Conservation (phyloP, 768 basidiomycete species). For the Cystofilobasidium capitatum region DNA sequence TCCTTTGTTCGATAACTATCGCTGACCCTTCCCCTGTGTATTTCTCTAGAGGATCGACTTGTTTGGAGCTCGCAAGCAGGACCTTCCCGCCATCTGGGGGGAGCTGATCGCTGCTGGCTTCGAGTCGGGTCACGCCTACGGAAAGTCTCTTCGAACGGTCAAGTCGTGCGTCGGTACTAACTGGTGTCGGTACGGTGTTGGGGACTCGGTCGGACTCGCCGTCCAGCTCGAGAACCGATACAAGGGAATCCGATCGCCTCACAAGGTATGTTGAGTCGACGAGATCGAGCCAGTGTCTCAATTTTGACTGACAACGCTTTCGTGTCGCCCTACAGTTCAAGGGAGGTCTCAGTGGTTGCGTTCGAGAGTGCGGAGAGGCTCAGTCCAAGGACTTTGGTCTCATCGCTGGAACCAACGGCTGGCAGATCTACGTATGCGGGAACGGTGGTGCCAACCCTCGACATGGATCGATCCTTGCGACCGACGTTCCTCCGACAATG, state of each 20-base stretch:
- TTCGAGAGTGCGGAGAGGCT: slow-evolving; percentile 65
- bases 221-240: slow-evolving; percentile 63
- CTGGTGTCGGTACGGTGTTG: slow-evolving; percentile 57
- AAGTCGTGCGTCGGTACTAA: slow-evolving; percentile 67
- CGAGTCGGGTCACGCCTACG: slow-evolving; percentile 68
- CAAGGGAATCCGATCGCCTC: slow-evolving; percentile 46
- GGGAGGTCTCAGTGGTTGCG: slow-evolving; percentile 65
- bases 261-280: slow-evolving; percentile 19
- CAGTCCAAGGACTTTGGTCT: slow-evolving; percentile 66
- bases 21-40: background rate
- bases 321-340: slow-evolving; percentile 52
- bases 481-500: slow-evolving; percentile 57
- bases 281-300: no score
- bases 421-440: slow-evolving; percentile 64
- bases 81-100: slow-evolving; percentile 58
- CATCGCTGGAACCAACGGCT: slow-evolving; percentile 70
- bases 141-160: slow-evolving; percentile 59
- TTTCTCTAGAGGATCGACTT: slow-evolving; percentile 56
- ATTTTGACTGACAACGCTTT: background rate
- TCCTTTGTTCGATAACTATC: slow-evolving; percentile 28
- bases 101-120: slow-evolving; percentile 57
- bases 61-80: slow-evolving; percentile 61
- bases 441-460: slow-evolving; percentile 53
- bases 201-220: slow-evolving; percentile 66
- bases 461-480: slow-evolving; percentile 58